Conservation (phyloP, 768 basidiomycete species). For the Antrodiella citrinella region DNA sequence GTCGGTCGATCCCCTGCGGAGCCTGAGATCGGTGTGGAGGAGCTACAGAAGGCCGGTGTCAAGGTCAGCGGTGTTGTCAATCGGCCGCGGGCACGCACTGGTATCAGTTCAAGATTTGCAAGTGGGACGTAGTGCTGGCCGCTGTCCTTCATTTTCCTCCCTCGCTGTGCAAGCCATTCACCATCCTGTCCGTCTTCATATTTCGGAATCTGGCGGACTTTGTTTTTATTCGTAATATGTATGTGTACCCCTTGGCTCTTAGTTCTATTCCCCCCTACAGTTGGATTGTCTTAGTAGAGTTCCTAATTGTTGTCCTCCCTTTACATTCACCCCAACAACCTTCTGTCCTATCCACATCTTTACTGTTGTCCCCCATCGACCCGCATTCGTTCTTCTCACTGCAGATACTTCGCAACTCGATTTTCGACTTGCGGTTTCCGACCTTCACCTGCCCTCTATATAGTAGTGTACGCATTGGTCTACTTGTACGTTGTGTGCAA, state of each 20-base stretch:
- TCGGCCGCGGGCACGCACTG: slow-evolving; percentile 62
- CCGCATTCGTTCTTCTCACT: neutral
- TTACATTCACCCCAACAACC: neutral
- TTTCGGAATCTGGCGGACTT: no score
- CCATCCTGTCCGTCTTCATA: slow-evolving; percentile 12
- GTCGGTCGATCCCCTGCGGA: slow-evolving; percentile 4
- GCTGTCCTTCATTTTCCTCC: slow-evolving; percentile 11
- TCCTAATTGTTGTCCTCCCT: neutral
- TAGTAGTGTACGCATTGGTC: no score
- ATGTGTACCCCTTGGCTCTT: neutral
- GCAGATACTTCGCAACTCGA: neutral
- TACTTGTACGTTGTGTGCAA: no score
- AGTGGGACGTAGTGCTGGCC: slow-evolving; percentile 34
- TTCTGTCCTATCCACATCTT: neutral
- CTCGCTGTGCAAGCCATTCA: neutral
- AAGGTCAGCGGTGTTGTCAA: slow-evolving; percentile 37
- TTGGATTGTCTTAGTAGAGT: neutral
- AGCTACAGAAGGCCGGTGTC: slow-evolving; percentile 19
- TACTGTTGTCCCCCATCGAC: neutral
- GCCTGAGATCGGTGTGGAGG: slow-evolving; percentile 11
- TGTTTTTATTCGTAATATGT: slow-evolving; percentile 24
- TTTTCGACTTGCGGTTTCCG: neutral
- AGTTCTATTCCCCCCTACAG: neutral
- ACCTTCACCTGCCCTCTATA: no score
- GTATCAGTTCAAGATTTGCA: slow-evolving; percentile 54